Conservation (phyloP, 1,284 basidiomycete genomes). For the Cutaneotrichosporon arboriforme region DNA sequence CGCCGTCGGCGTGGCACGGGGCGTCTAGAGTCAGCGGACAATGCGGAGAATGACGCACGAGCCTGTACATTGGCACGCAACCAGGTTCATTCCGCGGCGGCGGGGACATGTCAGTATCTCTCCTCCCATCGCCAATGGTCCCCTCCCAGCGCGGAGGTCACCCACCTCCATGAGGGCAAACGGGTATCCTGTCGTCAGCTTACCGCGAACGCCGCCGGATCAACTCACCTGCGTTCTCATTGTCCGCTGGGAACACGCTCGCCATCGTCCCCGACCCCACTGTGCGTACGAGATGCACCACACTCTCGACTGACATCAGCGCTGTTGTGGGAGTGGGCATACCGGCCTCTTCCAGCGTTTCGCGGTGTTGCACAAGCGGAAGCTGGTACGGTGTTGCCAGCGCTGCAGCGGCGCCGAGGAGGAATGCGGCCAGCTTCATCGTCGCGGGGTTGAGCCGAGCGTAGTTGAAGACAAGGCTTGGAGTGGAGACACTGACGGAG, state of each 20-base stretch:
- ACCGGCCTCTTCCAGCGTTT: slow-evolving; percentile 31
- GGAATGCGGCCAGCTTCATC: slow-evolving; percentile 5
- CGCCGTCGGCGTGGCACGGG: slow-evolving; percentile 57
- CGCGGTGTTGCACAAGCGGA: slow-evolving; percentile 11
- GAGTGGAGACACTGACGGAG: too few relatives aligned
- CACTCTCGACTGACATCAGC: slow-evolving; percentile 8
- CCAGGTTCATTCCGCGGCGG: too few relatives aligned
- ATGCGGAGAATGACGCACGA: not conserved
- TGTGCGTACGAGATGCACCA: slow-evolving; percentile 8
- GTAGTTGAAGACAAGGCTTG: too few relatives aligned
- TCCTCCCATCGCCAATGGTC: too few relatives aligned
- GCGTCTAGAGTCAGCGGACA: slow-evolving; percentile 42
- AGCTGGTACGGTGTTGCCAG: slow-evolving; percentile 6
- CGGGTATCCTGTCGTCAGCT: slow-evolving; percentile 50
- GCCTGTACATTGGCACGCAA: not conserved
- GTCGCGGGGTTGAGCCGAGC: not conserved
- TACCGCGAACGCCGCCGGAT: too few relatives aligned
- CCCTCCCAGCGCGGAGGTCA: too few relatives aligned
- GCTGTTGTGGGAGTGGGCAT: slow-evolving; percentile 1
- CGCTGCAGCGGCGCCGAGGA: slow-evolving; percentile 1
- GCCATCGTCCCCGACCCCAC: slow-evolving; percentile 40
- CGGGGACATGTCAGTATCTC: too few relatives aligned
- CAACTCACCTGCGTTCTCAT: slow-evolving; percentile 30
- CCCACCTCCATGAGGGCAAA: slow-evolving; percentile 62
- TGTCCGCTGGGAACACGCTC: slow-evolving; percentile 33